Percentiles rank a stretch among this genome's conserved stretches.
Evolutionary conservation across 441 rosid species (phyloP).

Genomic region (Heliophila coronopifolia): DNA sequence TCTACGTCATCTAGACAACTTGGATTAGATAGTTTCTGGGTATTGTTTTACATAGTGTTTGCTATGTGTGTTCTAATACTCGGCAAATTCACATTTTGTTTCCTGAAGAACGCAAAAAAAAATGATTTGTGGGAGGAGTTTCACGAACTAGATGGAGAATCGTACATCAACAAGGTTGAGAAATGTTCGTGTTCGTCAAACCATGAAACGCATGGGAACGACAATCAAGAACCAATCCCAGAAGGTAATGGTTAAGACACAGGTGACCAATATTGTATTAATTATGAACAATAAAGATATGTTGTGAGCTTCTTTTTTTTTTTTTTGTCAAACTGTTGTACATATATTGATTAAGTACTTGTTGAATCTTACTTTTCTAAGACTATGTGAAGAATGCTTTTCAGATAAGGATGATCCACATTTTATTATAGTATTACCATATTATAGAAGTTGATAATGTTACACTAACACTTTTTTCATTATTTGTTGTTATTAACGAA

Average conservation of each 20-base stretch:
- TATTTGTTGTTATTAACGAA: too few relatives aligned
- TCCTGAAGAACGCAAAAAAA: conserved; percentile 23
- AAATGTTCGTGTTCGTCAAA: not conserved
- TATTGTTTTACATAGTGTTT: conserved; percentile 46
- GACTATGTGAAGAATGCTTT: too few relatives aligned
- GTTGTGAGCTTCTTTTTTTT: too few relatives aligned
- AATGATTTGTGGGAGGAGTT: not conserved
- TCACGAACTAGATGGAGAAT: not conserved
- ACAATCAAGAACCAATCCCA: not conserved
- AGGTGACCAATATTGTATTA: not conserved
- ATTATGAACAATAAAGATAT: too few relatives aligned
- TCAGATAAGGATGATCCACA: too few relatives aligned
- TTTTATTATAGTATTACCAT: too few relatives aligned
- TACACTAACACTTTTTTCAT: too few relatives aligned
- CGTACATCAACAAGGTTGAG: not conserved
- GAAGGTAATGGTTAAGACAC: not conserved
- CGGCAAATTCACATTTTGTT: conserved; percentile 25
- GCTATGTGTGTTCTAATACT: conserved; percentile 35
- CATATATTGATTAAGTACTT: too few relatives aligned
- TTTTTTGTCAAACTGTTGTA: too few relatives aligned
- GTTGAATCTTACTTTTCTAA: too few relatives aligned
- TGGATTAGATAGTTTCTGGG: conserved; percentile 47
- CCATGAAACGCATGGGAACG: not conserved
- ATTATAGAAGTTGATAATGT: too few relatives aligned
- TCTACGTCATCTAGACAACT: conserved; percentile 37